phyloP scores from a whole-genome alignment of 768 basidiomycete genomes.

The Infundibulicybe gibba region DNA sequence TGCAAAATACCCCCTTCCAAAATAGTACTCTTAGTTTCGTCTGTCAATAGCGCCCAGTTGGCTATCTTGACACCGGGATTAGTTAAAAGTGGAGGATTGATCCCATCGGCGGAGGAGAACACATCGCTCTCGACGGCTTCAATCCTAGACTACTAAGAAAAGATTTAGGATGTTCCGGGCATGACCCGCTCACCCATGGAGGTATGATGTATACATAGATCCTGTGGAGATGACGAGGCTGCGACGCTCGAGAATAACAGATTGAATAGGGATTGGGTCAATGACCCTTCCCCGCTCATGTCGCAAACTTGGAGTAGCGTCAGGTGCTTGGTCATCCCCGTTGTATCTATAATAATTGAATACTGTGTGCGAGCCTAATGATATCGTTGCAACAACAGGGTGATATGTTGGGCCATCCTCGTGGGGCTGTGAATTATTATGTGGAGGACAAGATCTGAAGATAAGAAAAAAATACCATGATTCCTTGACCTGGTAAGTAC shows the following conservation, averaged over 20 bases:
- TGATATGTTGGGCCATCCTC: constrained; percentile 89
- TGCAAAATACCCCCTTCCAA: constrained; percentile 42
- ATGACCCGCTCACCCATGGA: constrained; percentile 59
- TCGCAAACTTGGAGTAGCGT: constrained; percentile 13
- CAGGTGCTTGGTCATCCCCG: constrained; percentile 13
- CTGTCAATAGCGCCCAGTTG: constrained; percentile 54
- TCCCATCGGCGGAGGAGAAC: constrained; percentile 21
- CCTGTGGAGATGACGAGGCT: constrained; percentile 77
- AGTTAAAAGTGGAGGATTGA: constrained; percentile 18
- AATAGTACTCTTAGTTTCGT: constrained; percentile 34
- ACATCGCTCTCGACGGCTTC: constrained; percentile 51
- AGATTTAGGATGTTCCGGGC: background rate
- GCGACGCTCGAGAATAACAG: constrained; percentile 80
- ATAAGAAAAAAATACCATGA: constrained; percentile 58
- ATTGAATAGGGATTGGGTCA: constrained; percentile 59
- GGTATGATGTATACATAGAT: constrained; percentile 62
- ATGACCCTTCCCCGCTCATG: constrained; percentile 47
- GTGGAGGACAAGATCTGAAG: constrained; percentile 1
- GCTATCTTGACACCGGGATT: constrained; percentile 37
- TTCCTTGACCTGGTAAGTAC: constrained; percentile 90
- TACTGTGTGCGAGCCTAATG: constrained; percentile 77
- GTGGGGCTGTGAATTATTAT: constrained; percentile 61
- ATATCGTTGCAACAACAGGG: constrained; percentile 88
- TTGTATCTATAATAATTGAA: constrained; percentile 80
- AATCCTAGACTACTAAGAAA: constrained; percentile 40